phyloP scores from a whole-genome alignment of 352 stramenopile genomes.

The Pythium phragmitis region DNA sequence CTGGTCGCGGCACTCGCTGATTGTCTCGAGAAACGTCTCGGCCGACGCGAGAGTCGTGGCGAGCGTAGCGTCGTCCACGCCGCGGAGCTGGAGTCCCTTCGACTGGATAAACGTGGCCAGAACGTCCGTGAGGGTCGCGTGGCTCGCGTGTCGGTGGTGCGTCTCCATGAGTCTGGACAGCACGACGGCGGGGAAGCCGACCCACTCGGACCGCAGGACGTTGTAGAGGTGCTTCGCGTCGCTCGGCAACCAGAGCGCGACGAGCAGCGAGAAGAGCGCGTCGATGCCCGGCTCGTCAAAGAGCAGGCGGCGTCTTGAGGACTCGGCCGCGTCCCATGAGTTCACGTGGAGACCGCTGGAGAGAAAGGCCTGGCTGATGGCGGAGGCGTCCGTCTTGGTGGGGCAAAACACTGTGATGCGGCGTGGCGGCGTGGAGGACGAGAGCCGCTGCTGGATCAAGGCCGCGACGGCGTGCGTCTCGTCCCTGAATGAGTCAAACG shows the following conservation, averaged over 20 bases:
- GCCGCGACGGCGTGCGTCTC: constrained; percentile 1
- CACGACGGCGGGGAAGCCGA: constrained; percentile 51
- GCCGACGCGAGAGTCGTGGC: constrained; percentile 13
- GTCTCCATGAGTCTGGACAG: constrained; percentile 70
- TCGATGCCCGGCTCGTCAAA: constrained; percentile 69
- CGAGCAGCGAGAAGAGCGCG: constrained; percentile 62
- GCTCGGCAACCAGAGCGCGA: constrained; percentile 59
- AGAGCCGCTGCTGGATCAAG: constrained; percentile 7
- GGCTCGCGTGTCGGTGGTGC: constrained; percentile 36
- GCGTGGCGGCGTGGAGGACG: not conserved
- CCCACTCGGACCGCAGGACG: constrained; percentile 62
- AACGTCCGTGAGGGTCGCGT: constrained; percentile 50
- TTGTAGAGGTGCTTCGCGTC: constrained; percentile 81
- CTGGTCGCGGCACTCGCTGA: constrained; percentile 48
- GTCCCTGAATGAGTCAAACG: constrained; percentile 15
- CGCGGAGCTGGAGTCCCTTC: constrained; percentile 13
- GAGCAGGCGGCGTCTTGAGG: constrained; percentile 27
- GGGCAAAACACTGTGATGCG: constrained; percentile 26
- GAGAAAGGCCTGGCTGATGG: constrained; percentile 12
- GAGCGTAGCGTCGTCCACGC: constrained; percentile 18
- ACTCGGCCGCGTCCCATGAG: not conserved
- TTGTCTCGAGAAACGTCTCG: constrained; percentile 23
- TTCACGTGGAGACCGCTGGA: constrained; percentile 15
- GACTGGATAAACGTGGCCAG: constrained; percentile 50
- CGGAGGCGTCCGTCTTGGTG: constrained; percentile 9